phyloP scores from a whole-genome alignment of 257 asterid genomes.

The Eucommia ulmoides region DNA sequence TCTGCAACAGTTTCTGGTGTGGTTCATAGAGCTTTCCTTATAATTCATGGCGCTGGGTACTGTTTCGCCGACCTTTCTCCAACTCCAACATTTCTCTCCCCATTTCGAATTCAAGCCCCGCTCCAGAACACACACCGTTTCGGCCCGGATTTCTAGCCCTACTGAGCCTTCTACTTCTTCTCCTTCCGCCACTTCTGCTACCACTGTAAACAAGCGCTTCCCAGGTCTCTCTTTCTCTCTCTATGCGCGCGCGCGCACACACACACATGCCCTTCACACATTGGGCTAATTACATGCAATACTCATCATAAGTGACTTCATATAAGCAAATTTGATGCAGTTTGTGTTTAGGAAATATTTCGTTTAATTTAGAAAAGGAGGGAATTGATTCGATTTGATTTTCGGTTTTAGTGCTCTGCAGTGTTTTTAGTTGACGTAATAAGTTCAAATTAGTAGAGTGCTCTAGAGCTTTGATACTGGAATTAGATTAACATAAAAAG shows the following conservation, averaged over 20 bases:
- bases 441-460: too few species aligned
- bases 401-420: too few species aligned
- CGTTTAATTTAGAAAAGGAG: too few species aligned
- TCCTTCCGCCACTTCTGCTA: conserved; percentile 16
- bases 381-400: too few species aligned
- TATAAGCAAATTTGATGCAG: not conserved
- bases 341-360: too few species aligned
- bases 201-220: conserved; percentile 12
- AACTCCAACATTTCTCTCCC: not conserved
- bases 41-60: conserved; percentile 21
- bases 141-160: conserved; percentile 15
- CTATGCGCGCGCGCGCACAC: not conserved
- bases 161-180: conserved; percentile 3
- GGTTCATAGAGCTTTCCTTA: too few species aligned
- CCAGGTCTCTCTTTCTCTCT: conserved; percentile 20
- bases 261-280: not conserved
- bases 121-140: conserved; percentile 8
- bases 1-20: too few species aligned
- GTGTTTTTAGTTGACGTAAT: too few species aligned
- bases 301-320: not conserved
- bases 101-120: conserved; percentile 8
- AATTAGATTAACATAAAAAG: too few species aligned
- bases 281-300: not conserved
- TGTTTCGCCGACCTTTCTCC: conserved; percentile 2
- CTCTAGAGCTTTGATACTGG: too few species aligned